These are phyloP conservation scores for Sphagnum contortum DNA, from an alignment of 225 moss, liverwort and hornwort species.

Conservation along the genomic window DNA sequence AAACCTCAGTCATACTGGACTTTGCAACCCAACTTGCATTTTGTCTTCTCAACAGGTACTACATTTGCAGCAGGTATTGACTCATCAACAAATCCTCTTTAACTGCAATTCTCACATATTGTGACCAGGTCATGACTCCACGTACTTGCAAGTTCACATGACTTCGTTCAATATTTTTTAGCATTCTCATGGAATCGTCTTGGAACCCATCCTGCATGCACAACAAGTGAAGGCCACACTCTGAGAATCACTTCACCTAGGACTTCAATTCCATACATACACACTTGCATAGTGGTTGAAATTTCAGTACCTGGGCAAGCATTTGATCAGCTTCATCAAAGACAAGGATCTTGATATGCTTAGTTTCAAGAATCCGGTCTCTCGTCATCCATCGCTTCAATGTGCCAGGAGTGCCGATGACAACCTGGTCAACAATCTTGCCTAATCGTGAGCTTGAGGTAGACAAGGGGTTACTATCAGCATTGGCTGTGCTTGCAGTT, in stretches of 20 bases:
- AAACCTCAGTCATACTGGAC: not conserved
- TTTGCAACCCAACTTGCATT: too few relatives aligned
- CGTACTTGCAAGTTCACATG: constrained; percentile 30
- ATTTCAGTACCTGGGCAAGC: constrained; percentile 71
- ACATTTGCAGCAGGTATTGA: too few relatives aligned
- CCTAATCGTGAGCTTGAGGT: constrained; percentile 50
- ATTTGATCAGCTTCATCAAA: constrained; percentile 99
- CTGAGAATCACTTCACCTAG: not conserved
- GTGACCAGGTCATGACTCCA: not conserved
- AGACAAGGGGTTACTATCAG: constrained; percentile 38
- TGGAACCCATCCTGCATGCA: constrained; percentile 85
- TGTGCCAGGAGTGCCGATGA: constrained; percentile 94
- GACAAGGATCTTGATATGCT: constrained; percentile 68
- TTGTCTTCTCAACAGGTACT: too few relatives aligned
- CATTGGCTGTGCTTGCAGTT: constrained; percentile 61
- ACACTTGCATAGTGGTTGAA: too few relatives aligned
- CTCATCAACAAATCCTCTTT: too few relatives aligned
- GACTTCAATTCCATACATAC: too few relatives aligned
- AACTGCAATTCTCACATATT: too few relatives aligned
- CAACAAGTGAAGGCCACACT: not conserved
- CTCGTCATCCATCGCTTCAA: constrained; percentile 90
- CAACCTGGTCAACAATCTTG: constrained; percentile 72
- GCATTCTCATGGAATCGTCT: constrained; percentile 81
- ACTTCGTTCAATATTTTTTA: constrained; percentile 31
- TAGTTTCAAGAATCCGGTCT: constrained; percentile 67